Evolutionary conservation across 148 eudicot species (phyloP), one percentile per base, ranked within the genome.

Genomic region (Rhododendron kiyosumense): DNA sequence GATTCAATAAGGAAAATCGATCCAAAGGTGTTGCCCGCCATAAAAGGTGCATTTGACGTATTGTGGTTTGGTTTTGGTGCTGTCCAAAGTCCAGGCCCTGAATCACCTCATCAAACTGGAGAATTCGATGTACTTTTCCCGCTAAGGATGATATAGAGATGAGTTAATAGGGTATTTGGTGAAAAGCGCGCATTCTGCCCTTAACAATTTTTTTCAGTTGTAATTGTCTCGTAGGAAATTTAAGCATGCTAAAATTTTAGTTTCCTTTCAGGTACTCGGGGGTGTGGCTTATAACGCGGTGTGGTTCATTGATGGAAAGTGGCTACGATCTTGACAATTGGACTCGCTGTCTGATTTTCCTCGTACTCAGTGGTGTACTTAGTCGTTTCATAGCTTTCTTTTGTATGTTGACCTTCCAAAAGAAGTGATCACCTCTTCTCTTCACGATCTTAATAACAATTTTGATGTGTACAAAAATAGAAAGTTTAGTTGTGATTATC

Each of bases 231-330:
- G 0, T 65, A 41, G 71, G n/a, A 24, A 13, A 67, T 48, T 45
- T 84, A 13, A 77, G 36, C 4, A 24, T 3, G 41, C 36, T 45
- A 15, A 18, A 4, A 26, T 26, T n/a, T 26, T 26, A 10, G 5
- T 26, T 12, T 67, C 24, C 46, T 9, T 59, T 54, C 90, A 97
- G 98, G 92, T 97, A 92, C 87, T 88, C 90, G 12, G 98, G 99
- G 26, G 99, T 95, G 65, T 97, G 98, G 98, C 85, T 97, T 78
- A 92, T 97, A 79, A 95, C 98, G 30, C 94, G 98, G 0, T 97
- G 99, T 85, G 95, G 95, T 32, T 89, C 92, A 2, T 79, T 97
- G 87, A 85, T 88, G 91, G 75, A 88, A 78, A 90, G 88, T 14
- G 98, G 96, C 7, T 97, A 93, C 77, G 87, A 89, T 81, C 91